Base-by-base conservation (phyloP, 1,139 yeast species). In the Diutina pseudorugosa region DNA sequence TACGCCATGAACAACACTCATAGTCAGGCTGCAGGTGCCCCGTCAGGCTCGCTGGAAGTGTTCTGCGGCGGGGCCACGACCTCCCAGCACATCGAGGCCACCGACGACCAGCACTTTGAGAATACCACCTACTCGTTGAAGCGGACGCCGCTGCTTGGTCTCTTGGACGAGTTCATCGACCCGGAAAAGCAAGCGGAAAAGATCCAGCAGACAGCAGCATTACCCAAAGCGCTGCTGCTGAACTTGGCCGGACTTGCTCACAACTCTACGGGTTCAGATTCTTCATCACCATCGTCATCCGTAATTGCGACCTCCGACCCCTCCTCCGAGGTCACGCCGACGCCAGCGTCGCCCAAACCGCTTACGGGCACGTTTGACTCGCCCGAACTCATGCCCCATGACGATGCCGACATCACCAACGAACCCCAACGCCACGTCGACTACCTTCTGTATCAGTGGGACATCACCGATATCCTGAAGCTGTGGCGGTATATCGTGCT, bases 361-460 rank as follows among this genome's bases (percentile, higher is more conserved):
- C 36, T 12, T 2, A 9, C 36, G n/a, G 16, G n/a, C 0, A 41
- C 59, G 58, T 49, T 65, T 56, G 51, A 53, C 4, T 51, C 70
- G 51, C 76, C 75, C 0, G 79, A 75, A 51, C 60, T 74, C 55
- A 62, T 69, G 41, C 87, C 89, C 16, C 90, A 86, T 61, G 98
- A 93, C 67, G 98, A 93, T 67, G 80, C 83, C 30, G 95, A 86
- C 60, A 75, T 91, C 42, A 79, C 79, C 52, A 79, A 80, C 57
- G 95, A 87, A 61, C 97, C 98, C 5, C 79, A 85, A 51, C 78
- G 84, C 52, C 97, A 91, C 63, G 98, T 93, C 16, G 98, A 93
- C 69, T 93, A 93, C 66, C 75, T 93, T 49, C 87, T 96, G 4
- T 96, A 93, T 64, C 79, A 93, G 64, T 93, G 98, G 98, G 89